phyloP scores from a whole-genome alignment of 2,329 filamentous ascomycete genomes.

The Fusarium pseudoanthophilum region DNA sequence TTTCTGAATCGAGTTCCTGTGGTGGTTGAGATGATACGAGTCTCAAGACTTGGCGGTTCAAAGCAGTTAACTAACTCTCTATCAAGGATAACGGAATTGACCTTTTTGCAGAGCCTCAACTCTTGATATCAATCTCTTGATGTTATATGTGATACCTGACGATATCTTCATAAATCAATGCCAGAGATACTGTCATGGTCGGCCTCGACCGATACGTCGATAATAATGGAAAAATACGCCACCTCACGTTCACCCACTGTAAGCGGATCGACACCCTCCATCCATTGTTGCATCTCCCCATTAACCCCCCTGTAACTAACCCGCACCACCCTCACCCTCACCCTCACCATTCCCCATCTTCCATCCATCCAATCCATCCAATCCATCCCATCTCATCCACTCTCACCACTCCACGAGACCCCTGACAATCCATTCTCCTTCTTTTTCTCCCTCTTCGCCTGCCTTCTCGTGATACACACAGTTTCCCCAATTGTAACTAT shows the following conservation, averaged over 20 bases:
- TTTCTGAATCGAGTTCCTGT: background rate
- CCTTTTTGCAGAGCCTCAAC: background rate
- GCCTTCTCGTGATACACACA: constrained; percentile 26
- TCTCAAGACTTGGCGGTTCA: background rate
- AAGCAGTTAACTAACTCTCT: background rate
- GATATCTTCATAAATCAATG: background rate
- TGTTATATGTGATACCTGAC: background rate
- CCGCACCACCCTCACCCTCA: constrained; percentile 25
- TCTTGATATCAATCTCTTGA: background rate
- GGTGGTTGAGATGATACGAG: background rate
- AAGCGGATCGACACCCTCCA: constrained; percentile 20
- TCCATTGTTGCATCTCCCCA: constrained; percentile 19
- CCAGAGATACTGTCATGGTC: background rate
- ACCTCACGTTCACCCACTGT: constrained; percentile 8
- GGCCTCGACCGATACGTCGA: background rate
- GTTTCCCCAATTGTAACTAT: background rate
- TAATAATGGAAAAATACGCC: constrained; percentile 8
- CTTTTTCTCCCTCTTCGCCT: background rate
- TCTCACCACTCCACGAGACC: constrained; percentile 14
- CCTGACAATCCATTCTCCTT: constrained; percentile 5
- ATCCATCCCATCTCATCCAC: background rate
- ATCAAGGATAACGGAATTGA: background rate
- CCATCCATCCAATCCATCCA: constrained; percentile 4
- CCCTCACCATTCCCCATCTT: constrained; percentile 8
- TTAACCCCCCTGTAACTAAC: constrained; percentile 16